Base-by-base conservation (phyloP, 345 rosid genomes). In the Salix arbutifolia region DNA sequence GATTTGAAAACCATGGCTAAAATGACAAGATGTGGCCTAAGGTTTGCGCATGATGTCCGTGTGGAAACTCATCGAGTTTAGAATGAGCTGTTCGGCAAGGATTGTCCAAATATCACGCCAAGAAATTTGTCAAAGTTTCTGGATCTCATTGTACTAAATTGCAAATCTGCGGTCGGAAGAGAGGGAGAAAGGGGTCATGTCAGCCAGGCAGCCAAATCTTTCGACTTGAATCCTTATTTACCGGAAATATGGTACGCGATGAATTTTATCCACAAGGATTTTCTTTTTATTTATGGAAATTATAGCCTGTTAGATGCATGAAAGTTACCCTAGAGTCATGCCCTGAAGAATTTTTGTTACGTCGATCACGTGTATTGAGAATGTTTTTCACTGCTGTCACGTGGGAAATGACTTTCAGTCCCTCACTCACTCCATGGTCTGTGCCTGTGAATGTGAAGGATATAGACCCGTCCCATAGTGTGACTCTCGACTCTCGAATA, bases 201-300 rank as follows among this genome's bases (percentile, higher is more conserved):
- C 89, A 71, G 7, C 44, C 85, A 85, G 81, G 84, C 85, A 73
- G 83, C 86, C 68, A 85, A 84, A 83, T 83, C 89, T 78, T 61
- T 23, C 53, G 21, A 23, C 72, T 85, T 81, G 81, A 87, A 75
- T 46, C 25, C 65, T 74, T 75, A 61, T 38, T 69, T 12, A 53
- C 77, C 44, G 21, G 67, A 46, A 58, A 35, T 56, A 76, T 21
- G 21, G 14, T 10, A 62, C 18, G 46, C 23, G 33, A 4, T 42
- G 60, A 72, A 33, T 37, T 72, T 56, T 60, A 2, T 37, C 61
- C 28, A 37, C 19, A 7, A n/a, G 11, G 48, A 72, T 23, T 46
- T 18, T 48, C 9, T 40, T 40, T 1, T 23, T 2, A 28, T 21
- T 58, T 44, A n/a, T 14, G 38, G 58, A 62, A 37, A 58, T 28